A percentile compares a stretch with the other conserved stretches of the same genome.
Conservation (phyloP, 1,284 basidiomycete species). For the Pseudomicrostroma phylloplanum region DNA sequence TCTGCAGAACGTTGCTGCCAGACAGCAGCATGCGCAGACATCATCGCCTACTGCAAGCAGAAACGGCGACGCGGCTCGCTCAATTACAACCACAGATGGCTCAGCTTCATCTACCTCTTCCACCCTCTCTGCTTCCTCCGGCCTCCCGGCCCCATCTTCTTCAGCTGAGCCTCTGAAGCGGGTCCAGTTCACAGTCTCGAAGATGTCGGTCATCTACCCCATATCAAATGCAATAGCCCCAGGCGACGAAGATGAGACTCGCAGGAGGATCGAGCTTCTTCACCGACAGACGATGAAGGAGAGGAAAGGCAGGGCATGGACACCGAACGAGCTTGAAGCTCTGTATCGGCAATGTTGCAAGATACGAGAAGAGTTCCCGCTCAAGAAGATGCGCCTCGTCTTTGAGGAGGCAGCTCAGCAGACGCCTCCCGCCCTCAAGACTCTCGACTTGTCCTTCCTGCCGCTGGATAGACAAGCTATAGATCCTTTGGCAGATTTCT, state of each 20-base stretch:
- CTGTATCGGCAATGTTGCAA: slow-evolving; percentile 48
- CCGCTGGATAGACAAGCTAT: slow-evolving; percentile 33
- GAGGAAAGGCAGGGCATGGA: slow-evolving; percentile 26
- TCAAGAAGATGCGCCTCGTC: slow-evolving; percentile 42
- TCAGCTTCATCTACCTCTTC: background rate
- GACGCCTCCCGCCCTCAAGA: slow-evolving; percentile 13
- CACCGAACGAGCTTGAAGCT: slow-evolving; percentile 38
- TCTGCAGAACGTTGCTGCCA: background rate
- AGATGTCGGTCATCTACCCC: slow-evolving; percentile 46
- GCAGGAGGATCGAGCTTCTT: slow-evolving; percentile 38
- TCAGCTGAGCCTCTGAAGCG: slow-evolving; percentile 26
- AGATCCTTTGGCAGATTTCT: slow-evolving; percentile 44
- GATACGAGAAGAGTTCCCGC: slow-evolving; percentile 44
- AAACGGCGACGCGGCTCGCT: slow-evolving; percentile 1
- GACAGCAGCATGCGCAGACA: background rate
- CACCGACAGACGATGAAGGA: slow-evolving; percentile 32
- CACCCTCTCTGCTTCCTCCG: background rate
- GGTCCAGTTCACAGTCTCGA: slow-evolving; percentile 44
- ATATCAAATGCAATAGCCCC: slow-evolving; percentile 39
- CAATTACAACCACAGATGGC: background rate
- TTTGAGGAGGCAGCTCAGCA: slow-evolving; percentile 34
- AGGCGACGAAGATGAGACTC: slow-evolving; percentile 39
- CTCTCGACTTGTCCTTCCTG: slow-evolving; percentile 38
- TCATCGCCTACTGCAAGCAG: slow-evolving; percentile 11
- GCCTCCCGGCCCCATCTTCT: slow-evolving; percentile 11